A percentile compares a stretch with the other conserved stretches of the same genome.
These are phyloP conservation scores for Gymnopilus dilepis DNA, from an alignment of 768 basidiomycete genomes.

Conservation along the genomic window DNA sequence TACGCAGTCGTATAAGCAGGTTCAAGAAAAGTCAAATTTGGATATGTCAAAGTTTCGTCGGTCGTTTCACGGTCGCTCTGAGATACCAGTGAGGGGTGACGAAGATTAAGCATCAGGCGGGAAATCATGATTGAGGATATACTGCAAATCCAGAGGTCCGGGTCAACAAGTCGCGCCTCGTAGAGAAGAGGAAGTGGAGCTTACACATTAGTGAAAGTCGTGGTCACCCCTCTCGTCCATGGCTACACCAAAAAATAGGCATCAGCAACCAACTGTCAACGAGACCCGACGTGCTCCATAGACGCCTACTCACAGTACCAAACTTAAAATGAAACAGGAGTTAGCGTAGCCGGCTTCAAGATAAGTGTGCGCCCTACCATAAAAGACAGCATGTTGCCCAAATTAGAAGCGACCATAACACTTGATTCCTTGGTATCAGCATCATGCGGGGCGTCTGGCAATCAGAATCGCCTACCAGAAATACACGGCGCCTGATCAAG, in stretches of 20 bases:
- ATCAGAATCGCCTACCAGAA: slow-evolving; percentile 34
- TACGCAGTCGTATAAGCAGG: slow-evolving; percentile 1
- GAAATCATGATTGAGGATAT: slow-evolving; percentile 45
- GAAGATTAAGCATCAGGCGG: slow-evolving; percentile 46
- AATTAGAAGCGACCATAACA: slow-evolving; percentile 40
- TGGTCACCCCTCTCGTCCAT: slow-evolving; percentile 36
- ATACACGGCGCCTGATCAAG: slow-evolving; percentile 41
- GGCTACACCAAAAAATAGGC: slow-evolving; percentile 25
- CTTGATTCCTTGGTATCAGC: slow-evolving; percentile 23
- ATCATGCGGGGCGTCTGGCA: not conserved
- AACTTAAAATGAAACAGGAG: not conserved
- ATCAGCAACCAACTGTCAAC: not conserved
- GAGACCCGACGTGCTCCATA: too few relatives aligned
- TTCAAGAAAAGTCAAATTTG: slow-evolving; percentile 21
- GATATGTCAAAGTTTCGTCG: slow-evolving; percentile 18
- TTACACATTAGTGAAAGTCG: slow-evolving; percentile 43
- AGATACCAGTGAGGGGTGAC: slow-evolving; percentile 35
- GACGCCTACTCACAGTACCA: not conserved
- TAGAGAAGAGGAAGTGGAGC: slow-evolving; percentile 16
- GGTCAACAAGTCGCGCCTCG: not conserved
- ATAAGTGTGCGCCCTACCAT: slow-evolving; percentile 31
- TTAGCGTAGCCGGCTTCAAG: not conserved
- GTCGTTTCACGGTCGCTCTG: slow-evolving; percentile 6
- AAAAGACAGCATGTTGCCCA: slow-evolving; percentile 44
- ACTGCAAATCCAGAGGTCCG: slow-evolving; percentile 17